Percentiles rank a stretch among this genome's conserved stretches.
Conservation (phyloP, 495 filamentous ascomycete species). For the Daldinia grandis region DNA sequence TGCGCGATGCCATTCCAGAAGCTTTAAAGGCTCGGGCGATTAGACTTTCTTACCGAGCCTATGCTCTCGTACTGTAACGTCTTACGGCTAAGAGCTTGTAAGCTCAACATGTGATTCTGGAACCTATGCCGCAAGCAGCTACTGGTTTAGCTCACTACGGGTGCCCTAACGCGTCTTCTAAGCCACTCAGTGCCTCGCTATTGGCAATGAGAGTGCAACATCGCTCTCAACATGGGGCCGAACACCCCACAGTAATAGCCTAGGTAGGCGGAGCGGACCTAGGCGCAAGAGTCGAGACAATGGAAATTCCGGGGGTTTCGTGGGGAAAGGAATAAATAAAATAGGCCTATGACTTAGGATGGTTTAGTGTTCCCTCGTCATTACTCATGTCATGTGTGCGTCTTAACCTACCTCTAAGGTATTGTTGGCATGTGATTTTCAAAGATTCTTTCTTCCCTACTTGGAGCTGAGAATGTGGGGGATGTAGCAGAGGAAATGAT, state of each 20-base stretch:
- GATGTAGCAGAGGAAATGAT: constrained; percentile 7
- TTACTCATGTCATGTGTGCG: constrained; percentile 22
- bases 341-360: constrained; percentile 21
- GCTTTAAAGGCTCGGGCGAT: constrained; percentile 33
- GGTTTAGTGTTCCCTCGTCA: constrained; percentile 12
- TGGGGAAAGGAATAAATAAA: constrained; percentile 27
- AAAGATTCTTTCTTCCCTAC: background rate
- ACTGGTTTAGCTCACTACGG: constrained; percentile 13
- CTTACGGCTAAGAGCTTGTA: constrained; percentile 13
- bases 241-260: background rate
- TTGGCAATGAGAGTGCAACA: constrained; percentile 24
- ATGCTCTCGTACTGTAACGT: constrained; percentile 4
- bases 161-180: constrained; percentile 1
- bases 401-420: background rate
- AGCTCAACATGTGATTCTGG: constrained; percentile 38
- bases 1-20: constrained; percentile 5
- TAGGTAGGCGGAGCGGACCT: background rate
- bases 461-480: constrained; percentile 29
- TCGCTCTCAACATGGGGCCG: background rate
- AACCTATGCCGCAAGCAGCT: constrained; percentile 26
- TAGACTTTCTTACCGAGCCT: constrained; percentile 32
- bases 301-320: constrained; percentile 31
- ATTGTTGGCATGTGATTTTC: constrained; percentile 31
- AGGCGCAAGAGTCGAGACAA: background rate
- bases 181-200: constrained; percentile 33